Conservation (phyloP, 2,329 filamentous ascomycete genomes). For the Incumbomyces lentus region DNA sequence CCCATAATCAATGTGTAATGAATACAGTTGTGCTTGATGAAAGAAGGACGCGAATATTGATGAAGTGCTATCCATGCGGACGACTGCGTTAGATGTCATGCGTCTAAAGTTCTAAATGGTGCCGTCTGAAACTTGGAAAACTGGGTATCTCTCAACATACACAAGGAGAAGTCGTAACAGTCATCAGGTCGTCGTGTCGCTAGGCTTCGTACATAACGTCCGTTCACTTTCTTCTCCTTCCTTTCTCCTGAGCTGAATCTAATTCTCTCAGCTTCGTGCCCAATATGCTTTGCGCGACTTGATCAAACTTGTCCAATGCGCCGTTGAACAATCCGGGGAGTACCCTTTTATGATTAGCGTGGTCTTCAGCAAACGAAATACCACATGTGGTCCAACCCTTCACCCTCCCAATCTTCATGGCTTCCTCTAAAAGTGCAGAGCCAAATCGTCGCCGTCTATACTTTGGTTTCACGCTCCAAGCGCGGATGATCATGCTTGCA, state of each 20-base stretch:
- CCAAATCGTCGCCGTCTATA: slow-evolving; percentile 66
- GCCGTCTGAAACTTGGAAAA: neutral
- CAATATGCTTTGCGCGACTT: slow-evolving; percentile 38
- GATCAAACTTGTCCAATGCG: slow-evolving; percentile 49
- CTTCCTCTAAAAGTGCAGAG: slow-evolving; percentile 60
- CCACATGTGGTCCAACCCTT: slow-evolving; percentile 57
- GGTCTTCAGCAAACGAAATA: slow-evolving; percentile 63
- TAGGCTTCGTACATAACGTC: no score
- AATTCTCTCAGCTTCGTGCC: slow-evolving; percentile 20
- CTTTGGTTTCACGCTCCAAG: slow-evolving; percentile 65
- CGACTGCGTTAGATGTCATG: no score
- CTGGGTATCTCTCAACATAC: slow-evolving; percentile 2
- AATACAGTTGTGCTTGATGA: no score
- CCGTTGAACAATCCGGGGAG: slow-evolving; percentile 53
- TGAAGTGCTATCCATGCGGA: no score
- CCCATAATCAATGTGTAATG: no score
- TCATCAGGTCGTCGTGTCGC: no score
- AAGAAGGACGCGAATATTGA: no score
- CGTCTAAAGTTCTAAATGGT: no score
- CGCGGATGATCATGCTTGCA: slow-evolving; percentile 48
- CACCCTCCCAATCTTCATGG: slow-evolving; percentile 56
- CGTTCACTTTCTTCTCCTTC: neutral
- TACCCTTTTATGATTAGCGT: slow-evolving; percentile 62
- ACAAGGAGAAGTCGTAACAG: neutral
- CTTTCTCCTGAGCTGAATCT: neutral